Conservation (phyloP, 768 basidiomycete genomes). For the Boletus rubescentipes region DNA sequence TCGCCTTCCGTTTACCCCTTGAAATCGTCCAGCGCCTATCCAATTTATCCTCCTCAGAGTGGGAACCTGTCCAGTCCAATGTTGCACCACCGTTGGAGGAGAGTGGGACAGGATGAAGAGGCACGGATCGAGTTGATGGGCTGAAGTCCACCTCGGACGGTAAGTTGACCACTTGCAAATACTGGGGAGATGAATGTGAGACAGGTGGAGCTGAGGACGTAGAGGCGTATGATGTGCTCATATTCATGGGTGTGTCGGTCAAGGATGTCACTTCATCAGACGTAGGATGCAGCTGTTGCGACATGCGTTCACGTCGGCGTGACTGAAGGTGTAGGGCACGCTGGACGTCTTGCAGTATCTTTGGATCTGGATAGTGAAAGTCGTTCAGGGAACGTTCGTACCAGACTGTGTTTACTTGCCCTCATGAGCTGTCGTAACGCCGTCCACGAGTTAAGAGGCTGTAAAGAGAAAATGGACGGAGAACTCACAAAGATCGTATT, state of each 20-base stretch:
- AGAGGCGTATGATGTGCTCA: conserved; percentile 31
- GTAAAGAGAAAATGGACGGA: not conserved
- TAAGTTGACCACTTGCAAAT: conserved; percentile 17
- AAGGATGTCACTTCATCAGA: conserved; percentile 25
- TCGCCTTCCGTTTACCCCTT: conserved; percentile 54
- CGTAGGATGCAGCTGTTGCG: conserved; percentile 21
- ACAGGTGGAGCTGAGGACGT: conserved; percentile 26
- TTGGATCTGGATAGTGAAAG: conserved; percentile 54
- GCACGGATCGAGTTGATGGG: conserved; percentile 52
- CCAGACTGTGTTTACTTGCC: conserved; percentile 42
- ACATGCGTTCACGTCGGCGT: conserved; percentile 63
- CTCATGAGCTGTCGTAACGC: conserved; percentile 58
- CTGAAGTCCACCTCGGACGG: conserved; percentile 65
- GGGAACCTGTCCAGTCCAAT: conserved; percentile 69
- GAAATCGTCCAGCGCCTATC: conserved; percentile 65
- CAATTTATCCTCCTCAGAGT: conserved; percentile 51
- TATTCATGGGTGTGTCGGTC: conserved; percentile 27
- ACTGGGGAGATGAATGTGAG: conserved; percentile 20
- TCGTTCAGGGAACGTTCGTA: conserved; percentile 12
- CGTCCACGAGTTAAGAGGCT: conserved; percentile 12
- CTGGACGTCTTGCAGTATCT: conserved; percentile 77
- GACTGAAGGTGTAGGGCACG: conserved; percentile 72
- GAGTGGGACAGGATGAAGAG: conserved; percentile 63
- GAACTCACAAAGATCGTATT: conserved; percentile 73
- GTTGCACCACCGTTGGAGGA: conserved; percentile 69